phyloP scores from a whole-genome alignment of 768 basidiomycete species.

The Pleurotus ostreatus region DNA sequence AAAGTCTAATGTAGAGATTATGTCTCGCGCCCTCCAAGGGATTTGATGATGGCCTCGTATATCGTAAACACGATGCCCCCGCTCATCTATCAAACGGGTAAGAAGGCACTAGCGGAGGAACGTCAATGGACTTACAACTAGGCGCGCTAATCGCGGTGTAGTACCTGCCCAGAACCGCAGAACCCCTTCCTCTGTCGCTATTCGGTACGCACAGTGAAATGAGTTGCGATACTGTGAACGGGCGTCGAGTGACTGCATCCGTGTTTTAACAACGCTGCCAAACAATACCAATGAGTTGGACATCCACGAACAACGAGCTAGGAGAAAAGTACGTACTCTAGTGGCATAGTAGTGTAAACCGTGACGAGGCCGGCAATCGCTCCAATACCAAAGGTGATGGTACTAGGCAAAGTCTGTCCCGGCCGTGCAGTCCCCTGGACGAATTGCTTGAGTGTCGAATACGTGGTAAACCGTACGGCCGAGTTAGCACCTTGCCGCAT shows the following conservation, averaged over 20 bases:
- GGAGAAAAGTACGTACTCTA: conserved; percentile 50
- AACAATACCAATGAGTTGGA: background rate
- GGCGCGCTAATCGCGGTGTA: conserved; percentile 79
- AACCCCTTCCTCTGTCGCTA: conserved; percentile 90
- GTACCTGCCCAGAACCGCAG: conserved; percentile 96
- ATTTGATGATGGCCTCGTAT: conserved; percentile 76
- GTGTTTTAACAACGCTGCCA: conserved; percentile 88
- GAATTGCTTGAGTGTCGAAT: conserved; percentile 90
- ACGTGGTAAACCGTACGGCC: conserved; percentile 93
- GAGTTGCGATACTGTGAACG: conserved; percentile 84
- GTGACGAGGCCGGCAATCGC: conserved; percentile 93
- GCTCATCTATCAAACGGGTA: conserved; percentile 54
- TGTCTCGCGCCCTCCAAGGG: conserved; percentile 23
- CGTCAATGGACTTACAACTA: conserved; percentile 58
- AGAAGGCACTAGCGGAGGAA: background rate
- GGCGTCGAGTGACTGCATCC: conserved; percentile 93
- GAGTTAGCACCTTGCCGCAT: conserved; percentile 98
- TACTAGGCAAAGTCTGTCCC: conserved; percentile 79
- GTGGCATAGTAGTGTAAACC: conserved; percentile 85
- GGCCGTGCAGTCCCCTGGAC: conserved; percentile 82
- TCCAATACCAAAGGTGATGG: conserved; percentile 93
- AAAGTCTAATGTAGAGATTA: background rate
- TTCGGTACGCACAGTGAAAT: conserved; percentile 93
- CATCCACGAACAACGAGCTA: background rate
- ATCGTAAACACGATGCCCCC: conserved; percentile 92